phyloP scores from a whole-genome alignment of 192 early-diverging fungal genomes.

The Backusella tuberculispora region DNA sequence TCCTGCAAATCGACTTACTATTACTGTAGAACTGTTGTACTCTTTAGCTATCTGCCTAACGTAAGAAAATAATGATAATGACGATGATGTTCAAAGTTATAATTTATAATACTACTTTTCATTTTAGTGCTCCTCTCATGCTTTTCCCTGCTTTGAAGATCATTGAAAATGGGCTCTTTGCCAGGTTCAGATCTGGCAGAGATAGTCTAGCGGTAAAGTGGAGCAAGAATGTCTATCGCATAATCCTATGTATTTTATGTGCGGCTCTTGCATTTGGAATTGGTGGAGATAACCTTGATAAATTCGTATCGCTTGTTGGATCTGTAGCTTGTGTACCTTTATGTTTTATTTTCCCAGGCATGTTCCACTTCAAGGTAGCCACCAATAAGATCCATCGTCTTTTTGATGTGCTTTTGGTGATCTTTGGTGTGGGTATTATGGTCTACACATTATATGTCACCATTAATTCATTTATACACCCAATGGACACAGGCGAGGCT shows the following conservation, averaged over 20 bases:
- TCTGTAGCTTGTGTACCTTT: conserved; percentile 74
- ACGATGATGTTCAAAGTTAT: neutral
- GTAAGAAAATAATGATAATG: conserved; percentile 4
- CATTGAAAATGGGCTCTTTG: conserved; percentile 74
- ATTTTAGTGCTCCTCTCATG: conserved; percentile 67
- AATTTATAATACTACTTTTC: neutral
- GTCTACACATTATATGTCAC: conserved; percentile 82
- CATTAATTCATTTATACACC: conserved; percentile 51
- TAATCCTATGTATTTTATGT: conserved; percentile 60
- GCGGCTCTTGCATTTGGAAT: conserved; percentile 71
- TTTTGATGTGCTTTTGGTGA: conserved; percentile 61
- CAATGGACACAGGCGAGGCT: conserved; percentile 21
- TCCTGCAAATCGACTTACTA: conserved; percentile 55
- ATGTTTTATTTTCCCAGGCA: conserved; percentile 83
- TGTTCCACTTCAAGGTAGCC: conserved; percentile 76
- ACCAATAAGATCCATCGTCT: conserved; percentile 44
- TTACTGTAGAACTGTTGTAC: conserved; percentile 77
- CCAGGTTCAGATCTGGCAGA: conserved; percentile 50
- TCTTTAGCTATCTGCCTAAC: conserved; percentile 86
- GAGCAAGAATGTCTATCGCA: conserved; percentile 72
- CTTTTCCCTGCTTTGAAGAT: conserved; percentile 88
- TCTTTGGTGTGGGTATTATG: conserved; percentile 68
- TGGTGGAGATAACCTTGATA: conserved; percentile 73
- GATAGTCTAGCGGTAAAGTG: conserved; percentile 64
- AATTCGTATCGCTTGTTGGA: conserved; percentile 85